Evolutionary conservation across 129 eudicot genomes (phyloP), one percentile per base, ranked within the genome.

Genomic region (Chrysanthemum seticuspe): DNA sequence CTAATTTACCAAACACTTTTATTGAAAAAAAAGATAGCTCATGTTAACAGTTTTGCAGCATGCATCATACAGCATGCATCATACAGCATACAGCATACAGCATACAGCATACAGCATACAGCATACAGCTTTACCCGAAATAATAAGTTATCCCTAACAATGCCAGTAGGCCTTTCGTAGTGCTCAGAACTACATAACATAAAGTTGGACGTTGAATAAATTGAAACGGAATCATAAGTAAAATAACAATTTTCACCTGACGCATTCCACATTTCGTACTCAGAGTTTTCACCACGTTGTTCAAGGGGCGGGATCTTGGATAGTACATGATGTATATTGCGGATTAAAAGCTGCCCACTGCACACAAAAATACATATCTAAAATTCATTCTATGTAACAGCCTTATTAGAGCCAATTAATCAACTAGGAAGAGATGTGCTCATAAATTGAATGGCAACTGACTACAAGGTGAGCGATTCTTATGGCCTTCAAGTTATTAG

Each of bases 231-330:
- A 54, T 23, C 50, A 29, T 23, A 16, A 14, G 45, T 57, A 70
- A 65, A 23, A 23, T 44, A 74, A 49, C n/a, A 73, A 56, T 59
- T 48, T 45, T 78, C 79, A 90, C 94, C 91, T 69, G 78, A 79
- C 55, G 75, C 84, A 75, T 81, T 89, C 98, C 95, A 92, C 85
- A 87, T 87, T 72, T 87, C 89, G 70, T 67, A 66, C 16, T 74
- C 85, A 59, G 86, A 53, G 49, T 27, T 29, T 65, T 65, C 52
- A 40, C 27, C 53, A 65, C 5, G 52, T 40, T 65, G 52, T 40
- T 65, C 69, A 9, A 65, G 69, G 10, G 85, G 82, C 9, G 92
- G 98, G 68, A 87, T 87, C 68, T 68, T 79, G 23, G 97, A 84
- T 61, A 93, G 66, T 10, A 87, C 70, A 79, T 62, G 61, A 70